Base-by-base conservation (phyloP, 306 rosid species). In the Rubus idaeus region DNA sequence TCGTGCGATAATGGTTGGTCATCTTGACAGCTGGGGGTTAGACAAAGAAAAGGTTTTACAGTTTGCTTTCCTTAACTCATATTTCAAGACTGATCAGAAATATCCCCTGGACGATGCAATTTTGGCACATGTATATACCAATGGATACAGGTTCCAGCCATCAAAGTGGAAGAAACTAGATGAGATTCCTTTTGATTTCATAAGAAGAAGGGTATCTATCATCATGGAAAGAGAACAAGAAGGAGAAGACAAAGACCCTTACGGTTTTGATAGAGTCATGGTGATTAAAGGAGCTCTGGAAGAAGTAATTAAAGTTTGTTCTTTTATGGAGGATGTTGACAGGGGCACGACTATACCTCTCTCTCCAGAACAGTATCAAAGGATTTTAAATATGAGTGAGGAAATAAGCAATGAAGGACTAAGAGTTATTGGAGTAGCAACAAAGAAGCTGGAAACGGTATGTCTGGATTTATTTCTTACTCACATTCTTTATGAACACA, bases 111-210 rank as follows among this genome's bases (percentile, higher is more conserved):
- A 92, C 57, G 97, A 90, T 51, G 96, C 97, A 58, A 86, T 92
- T 76, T 86, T 86, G 77, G 91, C 96, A 47, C 84, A 79, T 71
- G 97, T 92, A 71, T 92, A 87, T 76, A 80, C 97, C 75, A 86
- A 90, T 65, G 97, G 93, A 41, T 87, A 75, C 86, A 90, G 83
- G 75, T 90, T 92, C 82, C 96, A 82, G 72, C 97, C 97, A 41
- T 92, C 96, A 65, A 88, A 83, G 73, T 92, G 92, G 93, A 90
- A n/a, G 63, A 90, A 87, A 80, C 58, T 82, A 75, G 88, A 92
- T 75, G 97, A 92, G 87, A 88, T 92, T 77, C 96, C 97, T 62
- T 92, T 92, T 76, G 97, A 92, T 84, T 92, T 92, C 87, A 89
- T 90, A 55, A 72, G 97, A 73, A 88, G 97, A 80, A 84, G 87